These are phyloP conservation scores for Magnaporthales sp. DNA, from an alignment of 2,329 filamentous ascomycete species.

Conservation along the genomic window DNA sequence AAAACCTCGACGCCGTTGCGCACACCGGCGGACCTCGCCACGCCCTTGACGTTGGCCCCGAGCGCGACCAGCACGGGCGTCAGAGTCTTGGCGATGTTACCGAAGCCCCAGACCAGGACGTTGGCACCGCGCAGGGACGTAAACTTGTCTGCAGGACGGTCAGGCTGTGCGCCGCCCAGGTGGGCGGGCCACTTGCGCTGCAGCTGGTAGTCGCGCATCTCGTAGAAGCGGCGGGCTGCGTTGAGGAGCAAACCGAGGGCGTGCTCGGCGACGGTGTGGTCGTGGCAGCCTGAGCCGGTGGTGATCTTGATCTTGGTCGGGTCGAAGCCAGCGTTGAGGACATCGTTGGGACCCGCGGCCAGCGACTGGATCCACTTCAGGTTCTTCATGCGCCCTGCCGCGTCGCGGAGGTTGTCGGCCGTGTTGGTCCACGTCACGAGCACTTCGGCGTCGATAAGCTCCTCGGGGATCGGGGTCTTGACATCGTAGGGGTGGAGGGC, in stretches of 20 bases:
- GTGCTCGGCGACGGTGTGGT: constrained; percentile 39
- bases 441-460: constrained; percentile 34
- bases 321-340: constrained; percentile 37
- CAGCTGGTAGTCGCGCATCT: constrained; percentile 36
- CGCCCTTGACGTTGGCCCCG: constrained; percentile 49
- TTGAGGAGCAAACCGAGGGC: constrained; percentile 31
- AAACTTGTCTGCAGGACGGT: constrained; percentile 30
- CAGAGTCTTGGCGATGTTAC: constrained; percentile 37
- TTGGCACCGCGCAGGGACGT: constrained; percentile 33
- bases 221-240: constrained; percentile 29
- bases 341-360: constrained; percentile 39
- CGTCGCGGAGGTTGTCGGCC: constrained; percentile 32
- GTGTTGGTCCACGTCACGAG: constrained; percentile 37
- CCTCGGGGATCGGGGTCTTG: constrained; percentile 29
- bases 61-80: constrained; percentile 28
- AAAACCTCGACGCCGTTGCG: constrained; percentile 37
- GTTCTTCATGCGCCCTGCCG: constrained; percentile 29
- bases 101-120: constrained; percentile 38
- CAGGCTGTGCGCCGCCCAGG: constrained; percentile 33
- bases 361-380: constrained; percentile 41
- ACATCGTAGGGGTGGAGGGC: constrained; percentile 30
- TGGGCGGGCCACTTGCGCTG: constrained; percentile 34
- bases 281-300: constrained; percentile 37
- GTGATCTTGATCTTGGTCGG: constrained; percentile 25
- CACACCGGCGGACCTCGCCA: constrained; percentile 48